Evolutionary conservation across 495 filamentous ascomycete species (phyloP).

Genomic region (Talaromyces proteolyticus): DNA sequence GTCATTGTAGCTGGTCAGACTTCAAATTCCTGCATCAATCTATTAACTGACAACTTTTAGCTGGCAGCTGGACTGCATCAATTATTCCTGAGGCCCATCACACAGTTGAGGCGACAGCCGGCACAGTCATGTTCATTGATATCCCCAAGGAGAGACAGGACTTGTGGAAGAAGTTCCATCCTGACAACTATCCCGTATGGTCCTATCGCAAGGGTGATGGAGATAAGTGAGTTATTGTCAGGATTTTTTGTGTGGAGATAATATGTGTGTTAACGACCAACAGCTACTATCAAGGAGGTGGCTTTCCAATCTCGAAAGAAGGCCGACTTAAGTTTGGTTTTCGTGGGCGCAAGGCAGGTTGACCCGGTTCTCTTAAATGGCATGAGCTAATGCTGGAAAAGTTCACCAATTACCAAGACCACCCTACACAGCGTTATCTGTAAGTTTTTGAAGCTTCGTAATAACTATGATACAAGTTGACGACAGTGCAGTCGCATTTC

Average conservation of each 20-base stretch:
- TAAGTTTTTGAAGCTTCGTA: not conserved
- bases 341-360: constrained; percentile 11
- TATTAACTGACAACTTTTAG: constrained; percentile 7
- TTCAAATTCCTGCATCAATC: not conserved
- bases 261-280: not conserved
- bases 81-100: constrained; percentile 1
- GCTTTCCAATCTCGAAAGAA: constrained; percentile 13
- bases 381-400: not conserved
- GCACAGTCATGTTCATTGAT: constrained; percentile 1
- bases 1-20: constrained; percentile 12
- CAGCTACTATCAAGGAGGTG: constrained; percentile 13
- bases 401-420: constrained; percentile 14
- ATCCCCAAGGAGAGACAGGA: constrained; percentile 6
- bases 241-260: not conserved
- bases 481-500: constrained; percentile 9
- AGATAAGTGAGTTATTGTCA: constrained; percentile 7
- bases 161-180: constrained; percentile 9
- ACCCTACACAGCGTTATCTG: constrained; percentile 8
- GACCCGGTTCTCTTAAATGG: not conserved
- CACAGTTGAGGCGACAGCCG: not conserved
- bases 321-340: constrained; percentile 14
- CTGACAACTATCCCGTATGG: constrained; percentile 12
- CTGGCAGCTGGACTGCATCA: constrained; percentile 1
- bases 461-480: not conserved
- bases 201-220: constrained; percentile 11